Percentiles rank a stretch among this genome's conserved stretches.
phyloP scores from a whole-genome alignment of 371 early-diverging fungal genomes.

The Mortierella sp. region DNA sequence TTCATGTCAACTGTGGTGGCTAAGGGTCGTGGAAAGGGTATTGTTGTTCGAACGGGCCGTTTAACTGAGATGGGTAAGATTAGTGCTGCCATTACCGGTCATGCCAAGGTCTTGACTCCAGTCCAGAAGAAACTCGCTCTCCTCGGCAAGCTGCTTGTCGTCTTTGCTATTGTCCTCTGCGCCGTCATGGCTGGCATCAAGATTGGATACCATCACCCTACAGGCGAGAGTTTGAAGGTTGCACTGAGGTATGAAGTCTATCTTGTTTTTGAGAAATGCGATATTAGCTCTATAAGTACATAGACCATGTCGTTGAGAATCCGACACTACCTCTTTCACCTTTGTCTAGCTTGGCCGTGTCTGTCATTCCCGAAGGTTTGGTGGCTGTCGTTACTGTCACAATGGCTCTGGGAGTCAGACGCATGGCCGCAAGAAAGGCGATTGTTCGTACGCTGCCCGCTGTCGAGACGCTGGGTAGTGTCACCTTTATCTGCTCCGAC shows the following conservation, averaged over 20 bases:
- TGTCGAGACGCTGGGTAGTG: constrained; percentile 94
- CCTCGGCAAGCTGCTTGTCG: constrained; percentile 75
- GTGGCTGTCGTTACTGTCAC: constrained; percentile 90
- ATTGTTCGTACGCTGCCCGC: constrained; percentile 92
- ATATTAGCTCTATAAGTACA: constrained; percentile 64
- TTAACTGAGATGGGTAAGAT: constrained; percentile 87
- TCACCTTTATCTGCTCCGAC: constrained; percentile 94
- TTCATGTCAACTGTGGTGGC: constrained; percentile 90
- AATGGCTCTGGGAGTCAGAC: constrained; percentile 90
- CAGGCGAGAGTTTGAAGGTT: constrained; percentile 62
- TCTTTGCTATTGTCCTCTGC: constrained; percentile 77
- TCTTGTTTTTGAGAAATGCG: constrained; percentile 25
- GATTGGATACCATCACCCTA: constrained; percentile 68
- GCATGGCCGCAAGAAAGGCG: constrained; percentile 88
- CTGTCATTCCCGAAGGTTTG: constrained; percentile 95
- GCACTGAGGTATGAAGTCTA: constrained; percentile 70
- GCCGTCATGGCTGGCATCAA: constrained; percentile 88
- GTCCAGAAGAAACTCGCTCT: constrained; percentile 79
- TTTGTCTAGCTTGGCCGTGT: constrained; percentile 79
- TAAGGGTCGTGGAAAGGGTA: constrained; percentile 85
- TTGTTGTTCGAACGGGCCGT: constrained; percentile 85
- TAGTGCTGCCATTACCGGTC: constrained; percentile 78
- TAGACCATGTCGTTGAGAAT: constrained; percentile 67
- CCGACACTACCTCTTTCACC: constrained; percentile 62
- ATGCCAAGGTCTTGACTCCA: constrained; percentile 74